phyloP scores from a whole-genome alignment of 371 early-diverging fungal genomes.

The Mucor ambiguus region DNA sequence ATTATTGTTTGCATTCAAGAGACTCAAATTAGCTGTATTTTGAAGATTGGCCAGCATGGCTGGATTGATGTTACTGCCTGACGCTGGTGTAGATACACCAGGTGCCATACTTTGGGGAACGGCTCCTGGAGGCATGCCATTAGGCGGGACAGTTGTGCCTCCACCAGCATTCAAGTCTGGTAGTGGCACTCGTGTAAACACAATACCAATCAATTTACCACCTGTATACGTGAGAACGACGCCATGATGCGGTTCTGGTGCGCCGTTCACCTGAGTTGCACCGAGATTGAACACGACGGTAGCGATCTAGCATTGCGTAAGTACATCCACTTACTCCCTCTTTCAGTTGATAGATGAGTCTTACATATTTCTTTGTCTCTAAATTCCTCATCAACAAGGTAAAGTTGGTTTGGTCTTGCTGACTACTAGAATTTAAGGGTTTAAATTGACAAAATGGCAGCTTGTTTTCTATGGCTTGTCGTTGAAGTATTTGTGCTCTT shows the following conservation, averaged over 20 bases:
- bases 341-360: constrained; percentile 1
- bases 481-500: constrained; percentile 45
- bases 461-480: constrained; percentile 49
- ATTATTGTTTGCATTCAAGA: constrained; percentile 23
- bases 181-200: constrained; percentile 51
- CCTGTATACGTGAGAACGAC: constrained; percentile 48
- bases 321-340: too few relatives aligned
- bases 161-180: constrained; percentile 45
- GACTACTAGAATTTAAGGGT: constrained; percentile 42
- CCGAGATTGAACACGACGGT: constrained; percentile 43
- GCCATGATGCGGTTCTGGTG: constrained; percentile 42
- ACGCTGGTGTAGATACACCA: constrained; percentile 14
- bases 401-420: constrained; percentile 56
- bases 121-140: constrained; percentile 14
- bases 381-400: constrained; percentile 47
- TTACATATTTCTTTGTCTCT: constrained; percentile 56
- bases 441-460: constrained; percentile 59
- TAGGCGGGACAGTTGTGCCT: background rate
- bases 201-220: constrained; percentile 54
- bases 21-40: constrained; percentile 25
- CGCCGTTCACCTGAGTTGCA: constrained; percentile 24
- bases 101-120: constrained; percentile 1
- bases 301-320: constrained; percentile 52
- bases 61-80: constrained; percentile 26
- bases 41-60: constrained; percentile 24